Evolutionary conservation across 2,329 filamentous ascomycete genomes (phyloP).

Genomic region (Penicillium digitatum): DNA sequence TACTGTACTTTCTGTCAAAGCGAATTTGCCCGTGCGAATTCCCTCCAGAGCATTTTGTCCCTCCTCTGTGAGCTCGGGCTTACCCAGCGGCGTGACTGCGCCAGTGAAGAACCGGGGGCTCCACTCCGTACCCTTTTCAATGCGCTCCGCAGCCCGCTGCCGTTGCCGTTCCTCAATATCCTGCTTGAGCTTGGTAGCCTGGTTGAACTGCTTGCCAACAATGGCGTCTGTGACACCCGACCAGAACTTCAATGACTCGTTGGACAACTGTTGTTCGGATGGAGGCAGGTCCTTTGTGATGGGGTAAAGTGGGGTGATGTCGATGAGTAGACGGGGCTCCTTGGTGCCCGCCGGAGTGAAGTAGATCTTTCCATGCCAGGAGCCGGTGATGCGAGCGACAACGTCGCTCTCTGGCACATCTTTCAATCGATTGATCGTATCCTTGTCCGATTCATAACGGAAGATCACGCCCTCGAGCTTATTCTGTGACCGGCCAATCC

Average conservation of each 20-base stretch:
- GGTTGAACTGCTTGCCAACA: slow-evolving; percentile 71
- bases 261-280: slow-evolving; percentile 70
- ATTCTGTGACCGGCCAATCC: slow-evolving; percentile 87
- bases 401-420: slow-evolving; percentile 84
- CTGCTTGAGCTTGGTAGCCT: slow-evolving; percentile 81
- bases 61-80: slow-evolving; percentile 60
- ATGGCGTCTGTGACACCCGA: slow-evolving; percentile 83
- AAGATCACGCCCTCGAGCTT: slow-evolving; percentile 88
- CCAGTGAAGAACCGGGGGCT: slow-evolving; percentile 81
- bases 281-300: slow-evolving; percentile 77
- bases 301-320: slow-evolving; percentile 77
- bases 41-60: slow-evolving; percentile 56
- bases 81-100: slow-evolving; percentile 56
- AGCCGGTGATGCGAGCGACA: slow-evolving; percentile 74
- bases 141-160: slow-evolving; percentile 75
- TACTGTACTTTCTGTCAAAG: slow-evolving; percentile 42
- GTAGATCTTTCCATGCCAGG: slow-evolving; percentile 72
- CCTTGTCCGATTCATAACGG: slow-evolving; percentile 81
- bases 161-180: slow-evolving; percentile 89
- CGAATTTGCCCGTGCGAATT: slow-evolving; percentile 52
- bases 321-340: slow-evolving; percentile 70
- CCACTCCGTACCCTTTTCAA: slow-evolving; percentile 66
- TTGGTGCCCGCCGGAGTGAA: slow-evolving; percentile 51
- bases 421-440: slow-evolving; percentile 72
- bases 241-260: slow-evolving; percentile 90